phyloP scores from a whole-genome alignment of 495 filamentous ascomycete genomes.

The Aspergillus diversus region DNA sequence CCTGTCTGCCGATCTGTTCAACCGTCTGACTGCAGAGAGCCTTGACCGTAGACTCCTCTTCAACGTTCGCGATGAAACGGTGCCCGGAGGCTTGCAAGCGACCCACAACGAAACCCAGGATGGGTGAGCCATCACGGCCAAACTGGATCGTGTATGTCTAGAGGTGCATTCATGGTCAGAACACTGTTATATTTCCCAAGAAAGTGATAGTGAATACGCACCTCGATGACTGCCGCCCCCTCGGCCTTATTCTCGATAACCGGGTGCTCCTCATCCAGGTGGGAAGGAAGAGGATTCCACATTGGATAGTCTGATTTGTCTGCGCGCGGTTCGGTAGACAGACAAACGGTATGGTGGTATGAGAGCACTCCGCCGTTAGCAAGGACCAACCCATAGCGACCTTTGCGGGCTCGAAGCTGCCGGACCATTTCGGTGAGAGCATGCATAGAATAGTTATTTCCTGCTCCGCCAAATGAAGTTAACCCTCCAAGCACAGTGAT shows the following conservation, averaged over 20 bases:
- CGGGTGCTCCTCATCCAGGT: slow-evolving; percentile 29
- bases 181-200: background rate
- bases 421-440: slow-evolving; percentile 51
- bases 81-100: slow-evolving; percentile 41
- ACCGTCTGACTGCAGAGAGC: slow-evolving; percentile 25
- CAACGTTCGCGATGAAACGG: slow-evolving; percentile 56
- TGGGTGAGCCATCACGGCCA: slow-evolving; percentile 46
- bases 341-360: slow-evolving; percentile 56
- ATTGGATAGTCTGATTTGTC: slow-evolving; percentile 44
- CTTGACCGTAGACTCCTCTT: slow-evolving; percentile 42
- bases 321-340: slow-evolving; percentile 44
- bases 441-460: slow-evolving; percentile 66
- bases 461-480: slow-evolving; percentile 62
- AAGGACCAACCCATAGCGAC: slow-evolving; percentile 50
- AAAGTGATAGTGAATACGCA: slow-evolving; percentile 28
- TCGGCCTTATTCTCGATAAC: slow-evolving; percentile 43
- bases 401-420: slow-evolving; percentile 44
- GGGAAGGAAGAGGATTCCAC: slow-evolving; percentile 30
- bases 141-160: slow-evolving; percentile 62
- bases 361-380: slow-evolving; percentile 59
- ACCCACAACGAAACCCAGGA: slow-evolving; percentile 50
- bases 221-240: slow-evolving; percentile 53
- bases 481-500: slow-evolving; percentile 59
- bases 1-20: slow-evolving; percentile 46
- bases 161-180: background rate